A percentile compares a stretch with the other conserved stretches of the same genome.
These are phyloP conservation scores for Begonia fuchsioides DNA, from an alignment of 306 rosid species.

Conservation along the genomic window DNA sequence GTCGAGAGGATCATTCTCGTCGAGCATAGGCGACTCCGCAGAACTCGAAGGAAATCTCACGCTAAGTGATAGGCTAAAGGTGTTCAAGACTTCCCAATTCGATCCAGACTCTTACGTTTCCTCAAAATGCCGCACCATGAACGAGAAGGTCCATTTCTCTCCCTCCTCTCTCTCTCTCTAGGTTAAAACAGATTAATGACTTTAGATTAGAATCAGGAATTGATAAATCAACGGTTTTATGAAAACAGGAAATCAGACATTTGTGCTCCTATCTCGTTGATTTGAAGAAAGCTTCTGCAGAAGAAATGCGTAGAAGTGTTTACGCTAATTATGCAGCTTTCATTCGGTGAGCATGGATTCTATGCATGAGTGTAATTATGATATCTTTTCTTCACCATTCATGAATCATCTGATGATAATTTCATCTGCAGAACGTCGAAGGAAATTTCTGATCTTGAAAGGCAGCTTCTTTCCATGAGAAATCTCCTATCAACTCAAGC, in stretches of 20 bases:
- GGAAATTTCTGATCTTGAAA: conserved; percentile 87
- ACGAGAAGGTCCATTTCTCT: conserved; percentile 43
- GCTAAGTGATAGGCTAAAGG: conserved; percentile 56
- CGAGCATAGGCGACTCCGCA: conserved; percentile 26
- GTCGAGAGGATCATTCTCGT: conserved; percentile 23
- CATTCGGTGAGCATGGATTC: conserved; percentile 47
- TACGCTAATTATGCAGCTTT: conserved; percentile 80
- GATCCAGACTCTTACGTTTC: conserved; percentile 47
- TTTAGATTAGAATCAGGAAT: not conserved
- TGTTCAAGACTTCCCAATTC: conserved; percentile 48
- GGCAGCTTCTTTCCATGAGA: conserved; percentile 77
- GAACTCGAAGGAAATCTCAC: conserved; percentile 50
- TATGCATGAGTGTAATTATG: too few relatives aligned
- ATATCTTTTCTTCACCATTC: too few relatives aligned
- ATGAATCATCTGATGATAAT: not conserved
- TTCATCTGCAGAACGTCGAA: conserved; percentile 52
- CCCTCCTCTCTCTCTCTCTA: not conserved
- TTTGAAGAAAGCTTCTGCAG: conserved; percentile 88
- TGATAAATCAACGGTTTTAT: too few relatives aligned
- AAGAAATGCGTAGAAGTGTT: conserved; percentile 93
- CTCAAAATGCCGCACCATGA: conserved; percentile 63
- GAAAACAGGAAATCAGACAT: conserved; percentile 72
- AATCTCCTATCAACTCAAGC: conserved; percentile 73
- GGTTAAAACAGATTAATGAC: too few relatives aligned
- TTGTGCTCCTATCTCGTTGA: conserved; percentile 50